Evolutionary conservation across 2,329 filamentous ascomycete species (phyloP).

Genomic region (Pseudogymnoascus sp.): DNA sequence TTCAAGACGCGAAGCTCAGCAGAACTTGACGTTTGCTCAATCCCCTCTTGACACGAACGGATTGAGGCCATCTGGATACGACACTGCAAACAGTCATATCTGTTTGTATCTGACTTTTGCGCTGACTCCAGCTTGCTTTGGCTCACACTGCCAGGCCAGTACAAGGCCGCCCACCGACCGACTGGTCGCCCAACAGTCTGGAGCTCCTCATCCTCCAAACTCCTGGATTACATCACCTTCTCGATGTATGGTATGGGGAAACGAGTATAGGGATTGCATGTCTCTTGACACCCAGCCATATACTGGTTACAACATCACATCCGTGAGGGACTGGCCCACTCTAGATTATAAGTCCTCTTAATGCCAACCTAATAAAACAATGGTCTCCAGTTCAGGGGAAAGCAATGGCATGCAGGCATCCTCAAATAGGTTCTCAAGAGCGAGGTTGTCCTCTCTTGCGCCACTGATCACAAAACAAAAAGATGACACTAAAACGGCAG

Average conservation of each 20-base stretch:
- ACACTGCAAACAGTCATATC: neutral
- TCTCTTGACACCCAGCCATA: neutral
- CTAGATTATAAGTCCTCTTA: neutral
- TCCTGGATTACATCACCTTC: neutral
- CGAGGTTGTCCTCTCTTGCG: neutral
- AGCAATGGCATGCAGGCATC: neutral
- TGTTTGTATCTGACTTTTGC: neutral
- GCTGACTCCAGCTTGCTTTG: neutral
- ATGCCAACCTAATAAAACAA: constrained; percentile 10
- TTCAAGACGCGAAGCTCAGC: neutral
- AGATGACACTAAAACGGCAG: neutral
- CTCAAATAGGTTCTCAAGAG: constrained; percentile 6
- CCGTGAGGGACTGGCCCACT: neutral
- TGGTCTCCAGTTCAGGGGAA: constrained; percentile 5
- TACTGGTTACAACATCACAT: constrained; percentile 6
- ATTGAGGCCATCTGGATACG: neutral
- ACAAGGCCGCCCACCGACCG: neutral
- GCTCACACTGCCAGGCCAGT: neutral
- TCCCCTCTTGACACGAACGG: neutral
- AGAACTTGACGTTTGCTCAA: constrained; percentile 1
- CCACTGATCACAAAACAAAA: neutral
- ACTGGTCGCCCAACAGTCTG: neutral
- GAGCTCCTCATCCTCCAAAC: neutral
- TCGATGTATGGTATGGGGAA: neutral
- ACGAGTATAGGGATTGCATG: constrained; percentile 2